Conservation (phyloP, 2,329 filamentous ascomycete species). For the Didymella sp. region DNA sequence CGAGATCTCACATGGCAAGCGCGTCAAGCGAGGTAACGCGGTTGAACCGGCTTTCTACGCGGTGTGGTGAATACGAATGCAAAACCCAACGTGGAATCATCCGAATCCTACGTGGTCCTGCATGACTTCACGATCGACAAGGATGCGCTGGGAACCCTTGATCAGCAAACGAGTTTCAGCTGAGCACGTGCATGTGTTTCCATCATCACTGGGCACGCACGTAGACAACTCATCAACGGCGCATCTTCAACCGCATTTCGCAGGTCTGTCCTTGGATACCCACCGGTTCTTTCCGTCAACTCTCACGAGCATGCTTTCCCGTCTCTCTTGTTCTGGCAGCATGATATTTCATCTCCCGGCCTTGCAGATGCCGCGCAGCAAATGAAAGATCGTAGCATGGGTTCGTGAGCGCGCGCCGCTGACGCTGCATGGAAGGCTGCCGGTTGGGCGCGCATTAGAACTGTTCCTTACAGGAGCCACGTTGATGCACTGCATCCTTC, state of each 20-base stretch:
- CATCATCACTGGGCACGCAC: not conserved
- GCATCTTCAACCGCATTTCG: not conserved
- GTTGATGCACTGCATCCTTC: slow-evolving; percentile 17
- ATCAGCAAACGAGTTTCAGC: slow-evolving; percentile 27
- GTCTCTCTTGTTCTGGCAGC: slow-evolving; percentile 1
- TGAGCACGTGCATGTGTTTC: slow-evolving; percentile 1
- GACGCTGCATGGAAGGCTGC: slow-evolving; percentile 40
- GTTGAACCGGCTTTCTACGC: slow-evolving; percentile 18
- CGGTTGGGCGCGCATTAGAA: slow-evolving; percentile 33
- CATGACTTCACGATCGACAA: slow-evolving; percentile 12
- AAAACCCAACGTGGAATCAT: not conserved
- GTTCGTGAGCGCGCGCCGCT: slow-evolving; percentile 20
- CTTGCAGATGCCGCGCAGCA: not conserved
- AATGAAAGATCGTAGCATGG: slow-evolving; percentile 13
- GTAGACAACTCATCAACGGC: slow-evolving; percentile 1
- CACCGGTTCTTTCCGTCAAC: not conserved
- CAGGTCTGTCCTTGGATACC: not conserved
- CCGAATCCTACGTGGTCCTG: not conserved
- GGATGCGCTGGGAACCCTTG: slow-evolving; percentile 5
- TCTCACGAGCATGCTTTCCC: not conserved
- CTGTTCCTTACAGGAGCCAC: slow-evolving; percentile 34
- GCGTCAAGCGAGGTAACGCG: not conserved
- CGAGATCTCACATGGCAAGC: slow-evolving; percentile 1
- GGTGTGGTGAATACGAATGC: not conserved
- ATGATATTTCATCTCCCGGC: slow-evolving; percentile 1